Evolutionary conservation across 768 basidiomycete genomes (phyloP), one percentile per base, ranked within the genome.

Genomic region (Ephemerocybe angulata): DNA sequence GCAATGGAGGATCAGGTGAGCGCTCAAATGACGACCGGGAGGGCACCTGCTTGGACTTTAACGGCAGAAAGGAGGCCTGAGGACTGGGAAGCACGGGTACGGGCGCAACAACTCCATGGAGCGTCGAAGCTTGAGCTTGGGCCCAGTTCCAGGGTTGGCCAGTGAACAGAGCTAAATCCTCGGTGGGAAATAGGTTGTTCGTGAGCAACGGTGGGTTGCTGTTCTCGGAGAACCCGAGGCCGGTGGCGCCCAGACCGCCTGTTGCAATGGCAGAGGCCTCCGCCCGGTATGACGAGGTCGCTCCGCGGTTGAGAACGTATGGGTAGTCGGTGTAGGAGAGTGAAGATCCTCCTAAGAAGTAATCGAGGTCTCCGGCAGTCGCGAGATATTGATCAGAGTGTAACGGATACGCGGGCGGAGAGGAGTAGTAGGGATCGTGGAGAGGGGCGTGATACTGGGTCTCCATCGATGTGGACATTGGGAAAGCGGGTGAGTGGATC

Each of bases 331-430:
- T 19, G 38, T 74, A 73, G 54, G 65, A 59, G 62, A 70, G 66
- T 60, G 77, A 73, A 70, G 78, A 80, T 80, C 78, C 77, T 60
- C 72, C 72, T 59, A 76, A 79, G 78, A 79, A 80, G 78, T 70
- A 66, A 65, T 56, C 50, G 53, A 70, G 68, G 58, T 64, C 66
- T 55, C 68, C 70, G 63, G 64, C 58, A 62, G 65, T 60, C 63
- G 69, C 57, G 57, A 64, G 60, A 65, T 69, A 70, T 42, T 67
- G 62, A 65, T 69, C 67, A 57, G 61, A 57, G 58, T 57, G 62
- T 56, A 59, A 60, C 50, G 62, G 57, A 54, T 61, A 60, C 52
- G 57, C 41, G 35, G 38, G 47, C 17, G 58, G 57, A 53, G 58
- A 37, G 50, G 58, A 25, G 54, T 70, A 72, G 63, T 69, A 62